Evolutionary conservation across 176 grass and related monocot genomes (phyloP), one percentile per base, ranked within the genome.

Genomic region (Otatea glauca): DNA sequence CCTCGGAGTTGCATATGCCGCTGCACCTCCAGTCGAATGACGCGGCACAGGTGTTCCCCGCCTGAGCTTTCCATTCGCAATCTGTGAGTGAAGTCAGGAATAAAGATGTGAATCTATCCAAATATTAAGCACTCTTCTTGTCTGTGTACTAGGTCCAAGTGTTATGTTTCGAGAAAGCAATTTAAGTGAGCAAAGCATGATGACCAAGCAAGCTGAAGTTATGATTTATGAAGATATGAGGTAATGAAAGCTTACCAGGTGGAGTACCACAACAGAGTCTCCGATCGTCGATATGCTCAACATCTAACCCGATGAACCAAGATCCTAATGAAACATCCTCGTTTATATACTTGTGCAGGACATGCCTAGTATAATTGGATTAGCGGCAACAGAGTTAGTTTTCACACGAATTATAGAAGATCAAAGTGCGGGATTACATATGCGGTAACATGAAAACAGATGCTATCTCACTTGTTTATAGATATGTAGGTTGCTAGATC

Each of bases 11-110:
- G 60, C 94, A 97, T 67, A 97, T 97, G 55, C 94, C 94, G 3
- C 94, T 97, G 86, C 94, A 97, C 60, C 86, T 87, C 94, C 94
- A 97, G 54, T 97, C 94, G 24, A 97, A 97, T 15, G 94, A 94
- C 0, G 92, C 94, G 0, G 89, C 94, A 0, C 94, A 97, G 7
- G 77, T 91, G 66, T 89, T 94, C 48, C 94, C 94, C 0, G 92
- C 94, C 75, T 97, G 94, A 56, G 92, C 89, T 82, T 97, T 97
- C 94, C 94, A 97, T 81, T 97, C 92, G 1, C 94, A 97, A 82
- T 97, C 94, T 97, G 85, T 29, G 17, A 80, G 69, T 24, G 1
- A 42, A 21, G 17, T 24, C 0, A 60, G 16, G 4, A 0, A 25
- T 1, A 66, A 65, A 0, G 9, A 88, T 74, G 62, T 55, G 75